Evolutionary conservation across 768 basidiomycete species (phyloP), one percentile per base, ranked within the genome.

Genomic region (Naematelia encephala): DNA sequence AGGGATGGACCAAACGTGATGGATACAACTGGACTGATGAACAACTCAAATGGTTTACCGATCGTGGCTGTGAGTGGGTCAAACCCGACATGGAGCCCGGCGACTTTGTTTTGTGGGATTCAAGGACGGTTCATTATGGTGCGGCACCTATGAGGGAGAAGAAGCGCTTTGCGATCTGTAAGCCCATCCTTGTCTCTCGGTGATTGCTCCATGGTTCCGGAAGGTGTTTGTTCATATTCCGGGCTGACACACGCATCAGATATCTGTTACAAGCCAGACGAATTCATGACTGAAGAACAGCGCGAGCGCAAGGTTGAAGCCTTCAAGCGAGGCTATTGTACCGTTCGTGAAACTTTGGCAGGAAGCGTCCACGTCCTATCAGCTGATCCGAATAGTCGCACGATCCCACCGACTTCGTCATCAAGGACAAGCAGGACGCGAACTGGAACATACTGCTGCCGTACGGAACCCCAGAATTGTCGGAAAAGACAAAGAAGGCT

Each of bases 101-200:
- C 2, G 67, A 69, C 49, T 52, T 70, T 29, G 64, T 74, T 45
- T 52, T 74, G 19, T 74, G 72, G 72, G 69, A 70, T 42, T 68
- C 67, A 8, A 45, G 65, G 49, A 57, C 21, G 21, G 58, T 57
- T 39, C 72, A 76, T 52, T 70, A 69, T 46, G 68, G 68, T 14
- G 65, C 65, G 3, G 61, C 62, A 5, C 68, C 68, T 4, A 61
- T 44, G 21, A 51, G 52, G 5, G 52, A 51, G 23, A 66, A 54
- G 10, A 52, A 63, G 8, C 56, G 68, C 13, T 56, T 67, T 27
- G 65, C 65, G 4, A 61, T 63, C 25, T 69, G 68, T 66, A 29
- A 58, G 68, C 19, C 60, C 56, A 29, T 23, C 1, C 14, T 2
- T 21, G 23, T 47, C n/a, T 47, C 16, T n/a, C 39, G 12, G 39